A percentile compares a stretch with the other conserved stretches of the same genome.
Evolutionary conservation across 352 stramenopile species (phyloP).

Genomic region (Halophytophthora batemanensis): DNA sequence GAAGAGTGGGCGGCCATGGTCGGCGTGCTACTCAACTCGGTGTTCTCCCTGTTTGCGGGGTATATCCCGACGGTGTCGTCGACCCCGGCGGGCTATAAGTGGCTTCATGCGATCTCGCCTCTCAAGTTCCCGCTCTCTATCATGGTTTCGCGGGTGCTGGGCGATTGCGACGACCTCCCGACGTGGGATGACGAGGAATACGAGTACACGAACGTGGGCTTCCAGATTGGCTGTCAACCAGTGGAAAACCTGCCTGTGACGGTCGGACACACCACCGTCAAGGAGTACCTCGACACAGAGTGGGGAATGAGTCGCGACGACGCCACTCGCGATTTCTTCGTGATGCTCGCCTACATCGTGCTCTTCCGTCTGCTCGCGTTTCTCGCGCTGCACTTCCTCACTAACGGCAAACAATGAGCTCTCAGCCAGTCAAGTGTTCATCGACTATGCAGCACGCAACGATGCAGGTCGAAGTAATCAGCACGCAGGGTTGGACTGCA

Average conservation of each 20-base stretch:
- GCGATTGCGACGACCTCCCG: conserved; percentile 28
- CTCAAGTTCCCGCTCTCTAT: conserved; percentile 34
- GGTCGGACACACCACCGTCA: conserved; percentile 31
- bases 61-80: conserved; percentile 29
- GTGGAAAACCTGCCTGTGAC: conserved; percentile 23
- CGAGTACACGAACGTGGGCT: conserved; percentile 17
- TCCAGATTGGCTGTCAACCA: conserved; percentile 28
- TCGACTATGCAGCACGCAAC: conserved; percentile 18
- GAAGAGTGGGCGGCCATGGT: conserved; percentile 34
- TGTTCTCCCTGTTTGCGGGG: conserved; percentile 55
- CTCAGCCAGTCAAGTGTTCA: background rate
- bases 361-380: conserved; percentile 38
- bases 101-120: conserved; percentile 32
- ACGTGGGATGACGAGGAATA: conserved; percentile 16
- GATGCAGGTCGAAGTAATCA: conserved; percentile 26
- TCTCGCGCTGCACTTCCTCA: conserved; percentile 40
- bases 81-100: conserved; percentile 28
- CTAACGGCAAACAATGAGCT: conserved; percentile 33
- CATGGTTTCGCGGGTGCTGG: conserved; percentile 31
- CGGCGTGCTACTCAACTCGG: conserved; percentile 35
- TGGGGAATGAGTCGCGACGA: conserved; percentile 51
- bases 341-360: conserved; percentile 36
- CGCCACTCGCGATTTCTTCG: conserved; percentile 31
- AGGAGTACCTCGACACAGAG: conserved; percentile 35
- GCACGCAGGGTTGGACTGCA: background rate